Base-by-base conservation (phyloP, 2,329 filamentous ascomycete species). In the Coniochaeta prunicola region DNA sequence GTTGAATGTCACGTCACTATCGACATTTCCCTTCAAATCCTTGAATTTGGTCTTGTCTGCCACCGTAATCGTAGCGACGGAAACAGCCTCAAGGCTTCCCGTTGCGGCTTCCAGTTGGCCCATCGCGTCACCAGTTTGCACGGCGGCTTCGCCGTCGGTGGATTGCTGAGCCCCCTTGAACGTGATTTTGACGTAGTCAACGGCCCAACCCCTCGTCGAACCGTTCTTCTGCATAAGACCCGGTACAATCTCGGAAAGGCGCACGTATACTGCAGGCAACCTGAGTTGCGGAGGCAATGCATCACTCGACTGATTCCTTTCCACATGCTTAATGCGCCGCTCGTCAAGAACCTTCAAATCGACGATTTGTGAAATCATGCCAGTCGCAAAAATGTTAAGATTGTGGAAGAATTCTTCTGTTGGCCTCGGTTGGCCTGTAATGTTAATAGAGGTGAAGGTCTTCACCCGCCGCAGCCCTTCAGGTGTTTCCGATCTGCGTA, bases 1-100 rank as follows among this genome's bases (percentile, higher is more conserved):
- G 62, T 83, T 80, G 69, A 89, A 90, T 3, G 78, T 79, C 26
- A 91, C 82, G 64, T 88, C 83, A 3, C 76, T 76, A 64, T 87
- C 85, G 26, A 85, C 76, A 50, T 77, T 77, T 13, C 53, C 53
- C 63, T 77, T 77, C 12, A 87, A 76, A n/a, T 80, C 73, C 42
- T 74, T 73, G 65, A 87, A 85, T 60, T 80, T 82, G 6, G 73
- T 65, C n/a, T 76, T 79, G 59, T 81, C 78, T 10, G 75, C 73
- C 17, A 86, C 81, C 28, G 74, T 75, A 40, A 87, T 76, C n/a
- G 79, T 76, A 10, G 82, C 84, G 58, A 84, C 80, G 1, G 79
- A 76, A 13, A 79, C 67, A 38, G 76, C 74, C 12, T 70, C 69
- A 15, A 81, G 61, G 36, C 30, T 33, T 10, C 54, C 54, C 2